Percentiles rank a stretch among this genome's conserved stretches.
These are phyloP conservation scores for Fusarium irregulare DNA, from an alignment of 2,329 filamentous ascomycete genomes.

Conservation along the genomic window DNA sequence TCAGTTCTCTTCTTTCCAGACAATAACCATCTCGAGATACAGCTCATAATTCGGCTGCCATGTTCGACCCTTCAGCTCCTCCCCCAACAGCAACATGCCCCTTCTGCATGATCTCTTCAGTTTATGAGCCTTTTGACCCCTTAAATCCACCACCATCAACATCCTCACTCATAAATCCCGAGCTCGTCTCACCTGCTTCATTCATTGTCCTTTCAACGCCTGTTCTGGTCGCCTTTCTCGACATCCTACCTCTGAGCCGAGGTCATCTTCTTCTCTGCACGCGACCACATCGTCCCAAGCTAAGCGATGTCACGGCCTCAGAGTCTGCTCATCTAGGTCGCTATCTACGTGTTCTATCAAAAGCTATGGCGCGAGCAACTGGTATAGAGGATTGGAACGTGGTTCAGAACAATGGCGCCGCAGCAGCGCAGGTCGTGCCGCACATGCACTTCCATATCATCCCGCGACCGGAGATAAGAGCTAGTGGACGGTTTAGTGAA, in stretches of 20 bases:
- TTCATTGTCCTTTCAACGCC: conserved; percentile 82
- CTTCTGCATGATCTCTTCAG: conserved; percentile 69
- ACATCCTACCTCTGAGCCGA: conserved; percentile 87
- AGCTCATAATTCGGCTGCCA: not conserved
- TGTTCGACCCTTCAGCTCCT: conserved; percentile 54
- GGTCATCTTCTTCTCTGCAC: conserved; percentile 89
- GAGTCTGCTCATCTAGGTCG: conserved; percentile 76
- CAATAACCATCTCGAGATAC: not conserved
- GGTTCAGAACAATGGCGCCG: conserved; percentile 92
- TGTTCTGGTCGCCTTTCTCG: conserved; percentile 85
- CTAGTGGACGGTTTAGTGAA: conserved; percentile 64
- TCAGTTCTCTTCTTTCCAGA: not conserved
- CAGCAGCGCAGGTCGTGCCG: conserved; percentile 90
- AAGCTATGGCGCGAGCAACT: conserved; percentile 75
- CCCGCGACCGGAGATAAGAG: conserved; percentile 77
- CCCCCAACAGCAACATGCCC: conserved; percentile 60
- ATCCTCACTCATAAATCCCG: conserved; percentile 46
- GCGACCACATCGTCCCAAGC: conserved; percentile 79
- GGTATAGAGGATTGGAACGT: conserved; percentile 91
- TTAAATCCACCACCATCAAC: conserved; percentile 55
- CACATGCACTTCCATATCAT: conserved; percentile 97
- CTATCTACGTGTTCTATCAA: conserved; percentile 77
- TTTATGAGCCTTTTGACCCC: conserved; percentile 62
- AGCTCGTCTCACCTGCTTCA: conserved; percentile 57
- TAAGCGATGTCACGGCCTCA: conserved; percentile 73